Conservation (phyloP, 192 early-diverging fungal species). For the Rhizoclosmatium globosum region DNA sequence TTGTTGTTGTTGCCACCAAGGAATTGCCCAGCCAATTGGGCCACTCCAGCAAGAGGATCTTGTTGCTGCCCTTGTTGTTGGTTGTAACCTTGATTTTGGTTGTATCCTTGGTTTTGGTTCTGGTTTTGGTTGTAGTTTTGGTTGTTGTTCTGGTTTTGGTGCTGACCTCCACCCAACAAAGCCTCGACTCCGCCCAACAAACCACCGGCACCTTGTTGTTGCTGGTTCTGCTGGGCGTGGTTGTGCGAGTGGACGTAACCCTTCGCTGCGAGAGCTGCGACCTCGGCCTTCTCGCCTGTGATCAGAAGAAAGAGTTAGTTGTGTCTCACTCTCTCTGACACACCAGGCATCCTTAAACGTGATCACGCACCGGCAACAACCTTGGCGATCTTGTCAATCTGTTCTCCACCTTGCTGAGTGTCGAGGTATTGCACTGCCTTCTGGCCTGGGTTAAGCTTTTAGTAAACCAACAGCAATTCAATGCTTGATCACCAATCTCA, state of each 20-base stretch:
- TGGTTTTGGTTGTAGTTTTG: not conserved
- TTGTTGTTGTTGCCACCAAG: not conserved
- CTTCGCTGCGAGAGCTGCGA: not conserved
- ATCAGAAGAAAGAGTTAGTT: not conserved
- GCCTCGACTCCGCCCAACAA: not conserved
- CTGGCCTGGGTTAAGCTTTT: not conserved
- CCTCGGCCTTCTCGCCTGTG: not conserved
- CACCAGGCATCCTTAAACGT: too few species aligned
- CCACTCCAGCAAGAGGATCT: not conserved
- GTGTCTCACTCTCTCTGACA: too few species aligned
- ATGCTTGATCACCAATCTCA: not conserved
- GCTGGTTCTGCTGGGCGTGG: not conserved
- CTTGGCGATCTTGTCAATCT: conserved; percentile 10
- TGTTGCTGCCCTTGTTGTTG: not conserved
- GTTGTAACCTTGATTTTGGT: too few species aligned
- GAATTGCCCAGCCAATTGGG: not conserved
- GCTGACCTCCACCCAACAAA: not conserved
- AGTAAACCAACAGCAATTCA: not conserved
- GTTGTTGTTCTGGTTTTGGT: not conserved
- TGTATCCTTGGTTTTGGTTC: too few species aligned
- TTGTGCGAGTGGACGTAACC: conserved; percentile 13
- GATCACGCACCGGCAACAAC: not conserved
- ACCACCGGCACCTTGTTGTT: not conserved
- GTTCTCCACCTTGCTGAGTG: conserved; percentile 1
- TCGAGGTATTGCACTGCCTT: conserved; percentile 12